Percentiles rank a stretch among this genome's conserved stretches.
phyloP scores from a whole-genome alignment of 371 early-diverging fungal species.

The Syncephalis plumigaleata region DNA sequence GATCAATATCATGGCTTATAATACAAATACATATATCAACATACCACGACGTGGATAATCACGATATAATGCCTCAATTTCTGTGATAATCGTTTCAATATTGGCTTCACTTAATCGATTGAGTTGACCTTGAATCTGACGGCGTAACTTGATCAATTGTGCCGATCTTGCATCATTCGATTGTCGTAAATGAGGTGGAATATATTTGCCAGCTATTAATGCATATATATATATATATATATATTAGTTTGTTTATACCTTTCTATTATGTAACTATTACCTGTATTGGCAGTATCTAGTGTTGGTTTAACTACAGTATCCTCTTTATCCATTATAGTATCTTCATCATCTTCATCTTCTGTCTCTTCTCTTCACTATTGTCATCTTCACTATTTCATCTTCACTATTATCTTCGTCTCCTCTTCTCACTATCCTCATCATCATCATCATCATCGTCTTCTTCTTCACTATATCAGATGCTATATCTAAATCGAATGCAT shows the following conservation, averaged over 20 bases:
- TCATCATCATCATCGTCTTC: constrained; percentile 1
- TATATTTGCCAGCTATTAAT: constrained; percentile 36
- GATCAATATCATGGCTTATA: not conserved
- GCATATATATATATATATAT: constrained; percentile 1
- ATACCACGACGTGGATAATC: constrained; percentile 66
- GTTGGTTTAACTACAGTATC: constrained; percentile 5
- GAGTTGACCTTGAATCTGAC: constrained; percentile 68
- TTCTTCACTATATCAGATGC: not conserved
- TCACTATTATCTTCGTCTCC: constrained; percentile 8
- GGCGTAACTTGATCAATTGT: constrained; percentile 44
- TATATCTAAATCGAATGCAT: not conserved
- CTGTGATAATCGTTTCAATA: constrained; percentile 63
- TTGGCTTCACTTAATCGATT: constrained; percentile 83
- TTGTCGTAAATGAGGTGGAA: constrained; percentile 81
- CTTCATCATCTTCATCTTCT: constrained; percentile 7
- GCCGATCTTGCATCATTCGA: constrained; percentile 23
- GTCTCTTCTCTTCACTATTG: constrained; percentile 6
- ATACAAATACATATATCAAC: not conserved
- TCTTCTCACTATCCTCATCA: constrained; percentile 4
- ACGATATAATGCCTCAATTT: constrained; percentile 62
- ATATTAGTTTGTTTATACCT: constrained; percentile 2
- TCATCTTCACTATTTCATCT: constrained; percentile 14
- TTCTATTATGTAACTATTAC: not conserved
- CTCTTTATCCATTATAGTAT: constrained; percentile 9
- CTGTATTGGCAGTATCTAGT: not conserved